Evolutionary conservation across 305 asterid genomes (phyloP).

Genomic region (Fraxinus latifolia): DNA sequence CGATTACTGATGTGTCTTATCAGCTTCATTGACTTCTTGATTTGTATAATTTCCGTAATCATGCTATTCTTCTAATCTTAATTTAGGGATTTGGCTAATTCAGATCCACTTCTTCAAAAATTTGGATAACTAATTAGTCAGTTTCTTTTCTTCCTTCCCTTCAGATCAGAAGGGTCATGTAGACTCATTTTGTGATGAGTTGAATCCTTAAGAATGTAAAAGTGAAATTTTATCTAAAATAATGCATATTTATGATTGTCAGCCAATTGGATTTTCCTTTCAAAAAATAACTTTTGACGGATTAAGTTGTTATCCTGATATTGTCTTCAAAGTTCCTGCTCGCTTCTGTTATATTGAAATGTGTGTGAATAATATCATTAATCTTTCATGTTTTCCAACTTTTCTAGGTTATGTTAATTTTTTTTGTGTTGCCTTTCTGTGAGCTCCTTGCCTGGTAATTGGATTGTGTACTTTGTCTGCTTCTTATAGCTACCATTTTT

Average conservation of each 20-base stretch:
- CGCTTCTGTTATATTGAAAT: conserved; percentile 1
- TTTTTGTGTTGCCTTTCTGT: neutral
- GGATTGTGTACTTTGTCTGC: neutral
- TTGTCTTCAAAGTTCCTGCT: neutral
- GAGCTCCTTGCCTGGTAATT: neutral
- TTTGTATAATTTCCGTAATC: neutral
- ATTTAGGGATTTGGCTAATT: neutral
- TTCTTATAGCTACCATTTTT: neutral
- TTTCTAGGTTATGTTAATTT: neutral
- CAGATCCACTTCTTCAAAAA: neutral
- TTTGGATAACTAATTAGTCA: neutral
- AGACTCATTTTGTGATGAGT: neutral
- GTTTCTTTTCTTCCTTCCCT: neutral
- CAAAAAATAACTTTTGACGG: neutral
- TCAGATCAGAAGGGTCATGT: neutral
- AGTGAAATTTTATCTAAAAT: neutral
- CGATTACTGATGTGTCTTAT: neutral
- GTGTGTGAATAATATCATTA: neutral
- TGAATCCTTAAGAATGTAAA: neutral
- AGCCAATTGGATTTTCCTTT: neutral
- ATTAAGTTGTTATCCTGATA: neutral
- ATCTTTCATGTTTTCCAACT: neutral
- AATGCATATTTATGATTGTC: neutral
- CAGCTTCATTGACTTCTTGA: neutral
- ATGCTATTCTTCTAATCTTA: neutral